A percentile compares a stretch with the other conserved stretches of the same genome.
These are phyloP conservation scores for Nakataea oryzae DNA, from an alignment of 2,329 filamentous ascomycete species.

Conservation along the genomic window DNA sequence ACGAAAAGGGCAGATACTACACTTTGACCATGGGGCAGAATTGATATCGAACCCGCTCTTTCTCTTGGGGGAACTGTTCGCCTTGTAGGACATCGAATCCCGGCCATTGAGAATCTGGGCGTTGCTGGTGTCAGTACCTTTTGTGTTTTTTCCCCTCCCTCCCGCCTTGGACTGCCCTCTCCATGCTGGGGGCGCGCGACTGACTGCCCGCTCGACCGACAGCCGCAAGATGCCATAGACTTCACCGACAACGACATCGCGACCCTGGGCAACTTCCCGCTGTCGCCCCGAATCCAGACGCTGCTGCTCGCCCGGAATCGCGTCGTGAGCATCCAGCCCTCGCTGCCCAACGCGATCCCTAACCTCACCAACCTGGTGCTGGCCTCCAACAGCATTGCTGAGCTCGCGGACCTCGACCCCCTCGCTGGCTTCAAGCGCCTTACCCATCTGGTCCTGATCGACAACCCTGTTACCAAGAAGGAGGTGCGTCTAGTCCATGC, in stretches of 20 bases:
- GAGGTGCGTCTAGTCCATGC: constrained; percentile 56
- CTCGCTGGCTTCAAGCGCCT: constrained; percentile 58
- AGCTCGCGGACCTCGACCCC: constrained; percentile 83
- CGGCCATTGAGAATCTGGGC: constrained; percentile 94
- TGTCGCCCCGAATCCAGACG: constrained; percentile 78
- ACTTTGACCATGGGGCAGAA: constrained; percentile 60
- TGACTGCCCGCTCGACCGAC: constrained; percentile 6
- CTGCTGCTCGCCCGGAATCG: constrained; percentile 87
- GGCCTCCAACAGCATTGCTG: constrained; percentile 68
- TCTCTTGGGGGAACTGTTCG: constrained; percentile 10
- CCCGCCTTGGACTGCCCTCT: background rate
- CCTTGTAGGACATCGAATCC: constrained; percentile 85
- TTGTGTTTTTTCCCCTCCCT: constrained; percentile 6
- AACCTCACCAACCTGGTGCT: constrained; percentile 75
- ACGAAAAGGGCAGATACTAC: constrained; percentile 96
- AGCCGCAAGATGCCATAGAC: constrained; percentile 96
- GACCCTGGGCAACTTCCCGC: constrained; percentile 81
- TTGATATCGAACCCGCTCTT: constrained; percentile 60
- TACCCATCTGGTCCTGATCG: constrained; percentile 70
- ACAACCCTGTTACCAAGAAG: constrained; percentile 86
- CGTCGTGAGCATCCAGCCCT: constrained; percentile 68
- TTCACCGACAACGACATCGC: constrained; percentile 97
- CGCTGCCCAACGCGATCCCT: constrained; percentile 65
- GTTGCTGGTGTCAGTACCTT: constrained; percentile 66
- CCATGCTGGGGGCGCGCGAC: constrained; percentile 1